Conservation (phyloP, 495 filamentous ascomycete species). For the Platismatia glauca region DNA sequence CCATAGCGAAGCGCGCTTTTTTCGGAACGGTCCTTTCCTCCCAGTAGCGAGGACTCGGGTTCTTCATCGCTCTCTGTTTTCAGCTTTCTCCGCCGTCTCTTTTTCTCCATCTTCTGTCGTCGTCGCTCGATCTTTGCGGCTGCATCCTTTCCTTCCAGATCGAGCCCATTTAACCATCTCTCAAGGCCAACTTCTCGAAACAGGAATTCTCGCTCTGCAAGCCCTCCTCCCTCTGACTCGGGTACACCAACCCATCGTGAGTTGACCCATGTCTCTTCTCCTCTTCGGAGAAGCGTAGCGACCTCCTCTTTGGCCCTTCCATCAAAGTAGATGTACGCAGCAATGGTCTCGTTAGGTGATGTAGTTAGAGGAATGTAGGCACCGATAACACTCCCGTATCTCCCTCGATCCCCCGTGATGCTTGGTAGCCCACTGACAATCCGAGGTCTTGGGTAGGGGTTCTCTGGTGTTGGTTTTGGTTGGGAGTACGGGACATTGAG, state of each 20-base stretch:
- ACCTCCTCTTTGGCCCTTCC: constrained; percentile 93
- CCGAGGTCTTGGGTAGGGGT: constrained; percentile 70
- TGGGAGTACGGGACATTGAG: constrained; percentile 83
- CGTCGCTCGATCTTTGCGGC: constrained; percentile 83
- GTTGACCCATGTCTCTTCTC: constrained; percentile 98
- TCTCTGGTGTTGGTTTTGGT: constrained; percentile 60
- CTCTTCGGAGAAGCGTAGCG: constrained; percentile 81
- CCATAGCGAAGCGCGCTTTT: constrained; percentile 70
- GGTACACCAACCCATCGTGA: constrained; percentile 95
- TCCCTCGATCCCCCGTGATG: constrained; percentile 43
- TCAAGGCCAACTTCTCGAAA: constrained; percentile 97
- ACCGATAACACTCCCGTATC: constrained; percentile 50
- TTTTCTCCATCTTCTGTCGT: constrained; percentile 80
- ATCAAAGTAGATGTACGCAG: constrained; percentile 98
- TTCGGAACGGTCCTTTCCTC: constrained; percentile 20
- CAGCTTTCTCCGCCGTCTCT: constrained; percentile 56
- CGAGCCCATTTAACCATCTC: constrained; percentile 88
- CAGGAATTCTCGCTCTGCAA: constrained; percentile 93
- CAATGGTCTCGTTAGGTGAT: constrained; percentile 89
- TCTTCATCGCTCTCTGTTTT: constrained; percentile 39
- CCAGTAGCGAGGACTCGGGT: constrained; percentile 33
- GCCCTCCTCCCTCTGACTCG: constrained; percentile 78
- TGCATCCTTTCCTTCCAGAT: constrained; percentile 78
- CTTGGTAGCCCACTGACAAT: constrained; percentile 65
- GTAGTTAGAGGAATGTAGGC: constrained; percentile 85